These are phyloP conservation scores for Solanum etuberosum DNA, from an alignment of 257 asterid species.

Conservation along the genomic window DNA sequence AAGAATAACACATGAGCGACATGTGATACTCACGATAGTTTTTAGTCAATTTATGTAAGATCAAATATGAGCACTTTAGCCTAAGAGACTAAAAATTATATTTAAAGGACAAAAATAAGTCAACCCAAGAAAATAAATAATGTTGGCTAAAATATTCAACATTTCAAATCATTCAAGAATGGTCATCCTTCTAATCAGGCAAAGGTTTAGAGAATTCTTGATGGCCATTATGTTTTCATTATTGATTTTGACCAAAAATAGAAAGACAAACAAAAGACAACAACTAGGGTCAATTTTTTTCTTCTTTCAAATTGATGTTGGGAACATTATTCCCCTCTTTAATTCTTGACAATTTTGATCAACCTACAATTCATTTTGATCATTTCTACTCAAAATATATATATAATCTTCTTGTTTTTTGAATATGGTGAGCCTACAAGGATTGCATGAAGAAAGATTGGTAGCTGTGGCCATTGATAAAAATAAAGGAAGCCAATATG, in stretches of 20 bases:
- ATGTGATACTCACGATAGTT: neutral
- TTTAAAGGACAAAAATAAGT: neutral
- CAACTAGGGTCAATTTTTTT: neutral
- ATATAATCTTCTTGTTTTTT: neutral
- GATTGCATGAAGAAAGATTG: neutral
- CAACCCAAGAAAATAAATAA: neutral
- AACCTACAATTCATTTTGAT: neutral
- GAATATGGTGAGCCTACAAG: neutral
- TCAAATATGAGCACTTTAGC: neutral
- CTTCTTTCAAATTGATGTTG: neutral
- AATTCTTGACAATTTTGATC: neutral
- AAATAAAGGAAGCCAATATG: constrained; percentile 9
- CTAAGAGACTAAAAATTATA: too few relatives aligned
- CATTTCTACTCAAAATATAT: neutral
- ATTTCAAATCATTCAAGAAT: neutral
- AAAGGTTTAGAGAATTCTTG: neutral
- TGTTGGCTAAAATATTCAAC: neutral
- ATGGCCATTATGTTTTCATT: neutral
- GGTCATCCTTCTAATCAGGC: neutral
- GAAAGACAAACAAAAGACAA: neutral
- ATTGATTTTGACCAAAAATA: neutral
- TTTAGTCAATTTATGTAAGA: neutral
- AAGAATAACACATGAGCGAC: neutral
- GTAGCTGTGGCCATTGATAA: constrained; percentile 9
- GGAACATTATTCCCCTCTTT: neutral